These are phyloP conservation scores for Paraconiothyrium sp. DNA, from an alignment of 2,329 filamentous ascomycete genomes.

Conservation along the genomic window DNA sequence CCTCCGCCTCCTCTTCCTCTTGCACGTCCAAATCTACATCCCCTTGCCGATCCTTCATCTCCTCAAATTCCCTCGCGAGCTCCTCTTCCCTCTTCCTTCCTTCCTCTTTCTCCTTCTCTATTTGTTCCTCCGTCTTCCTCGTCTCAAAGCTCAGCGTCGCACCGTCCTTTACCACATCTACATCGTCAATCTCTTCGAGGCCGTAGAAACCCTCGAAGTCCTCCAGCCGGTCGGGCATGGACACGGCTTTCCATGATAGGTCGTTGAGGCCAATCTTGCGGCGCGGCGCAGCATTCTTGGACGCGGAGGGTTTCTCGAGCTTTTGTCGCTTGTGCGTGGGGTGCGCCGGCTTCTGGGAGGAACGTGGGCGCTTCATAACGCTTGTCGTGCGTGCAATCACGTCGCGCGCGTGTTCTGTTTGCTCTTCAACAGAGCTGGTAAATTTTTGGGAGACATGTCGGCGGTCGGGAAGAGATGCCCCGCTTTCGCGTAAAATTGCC, in stretches of 20 bases:
- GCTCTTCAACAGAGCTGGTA: conserved; percentile 20
- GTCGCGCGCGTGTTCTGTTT: conserved; percentile 10
- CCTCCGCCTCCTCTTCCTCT: conserved; percentile 21
- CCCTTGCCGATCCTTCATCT: conserved; percentile 27
- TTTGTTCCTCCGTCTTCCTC: conserved; percentile 38
- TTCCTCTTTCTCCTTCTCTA: conserved; percentile 33
- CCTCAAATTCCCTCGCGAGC: conserved; percentile 4
- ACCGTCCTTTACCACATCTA: conserved; percentile 76
- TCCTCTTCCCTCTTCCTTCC: conserved; percentile 25
- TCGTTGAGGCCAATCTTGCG: conserved; percentile 58
- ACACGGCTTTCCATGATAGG: conserved; percentile 71
- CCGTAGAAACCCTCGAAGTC: conserved; percentile 95
- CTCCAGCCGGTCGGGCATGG: conserved; percentile 77
- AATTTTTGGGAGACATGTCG: conserved; percentile 23
- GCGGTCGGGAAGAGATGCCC: conserved; percentile 15
- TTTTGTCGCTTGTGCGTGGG: conserved; percentile 57
- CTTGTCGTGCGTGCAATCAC: not conserved
- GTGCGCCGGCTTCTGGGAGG: conserved; percentile 49
- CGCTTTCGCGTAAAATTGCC: conserved; percentile 35
- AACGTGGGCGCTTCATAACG: conserved; percentile 50
- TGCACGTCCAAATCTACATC: conserved; percentile 33
- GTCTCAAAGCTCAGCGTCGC: conserved; percentile 57
- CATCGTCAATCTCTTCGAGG: conserved; percentile 89
- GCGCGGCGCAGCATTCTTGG: conserved; percentile 32
- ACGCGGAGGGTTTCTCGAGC: conserved; percentile 35